Conservation (phyloP, 2,329 filamentous ascomycete species). For the Hymenoscyphus infarciens region DNA sequence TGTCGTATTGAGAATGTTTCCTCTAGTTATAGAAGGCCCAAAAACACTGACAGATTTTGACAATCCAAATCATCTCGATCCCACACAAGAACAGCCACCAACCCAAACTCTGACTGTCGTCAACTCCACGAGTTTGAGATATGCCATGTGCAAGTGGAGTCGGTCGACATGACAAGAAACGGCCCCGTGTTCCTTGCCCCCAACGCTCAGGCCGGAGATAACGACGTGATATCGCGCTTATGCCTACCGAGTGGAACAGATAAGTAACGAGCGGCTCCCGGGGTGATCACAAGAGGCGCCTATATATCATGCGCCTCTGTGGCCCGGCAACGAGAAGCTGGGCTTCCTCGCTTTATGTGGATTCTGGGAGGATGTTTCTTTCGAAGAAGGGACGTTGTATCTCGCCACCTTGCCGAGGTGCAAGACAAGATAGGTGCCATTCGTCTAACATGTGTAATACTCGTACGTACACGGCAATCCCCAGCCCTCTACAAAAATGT, state of each 20-base stretch:
- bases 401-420: no score
- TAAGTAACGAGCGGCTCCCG: background rate
- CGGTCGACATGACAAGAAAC: background rate
- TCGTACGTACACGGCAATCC: background rate
- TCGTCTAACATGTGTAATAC: background rate
- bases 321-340: background rate
- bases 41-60: background rate
- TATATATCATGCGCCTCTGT: background rate
- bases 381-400: background rate
- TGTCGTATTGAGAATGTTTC: background rate
- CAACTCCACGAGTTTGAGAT: background rate
- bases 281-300: background rate
- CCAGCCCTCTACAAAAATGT: background rate
- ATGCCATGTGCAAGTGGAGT: conserved; percentile 4
- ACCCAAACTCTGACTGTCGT: background rate
- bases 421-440: background rate
- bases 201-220: background rate
- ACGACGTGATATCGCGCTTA: background rate
- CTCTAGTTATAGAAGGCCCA: background rate
- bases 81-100: background rate
- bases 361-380: background rate
- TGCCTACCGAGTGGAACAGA: background rate
- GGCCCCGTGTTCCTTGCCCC: background rate
- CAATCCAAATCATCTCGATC: background rate
- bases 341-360: background rate